phyloP scores from a whole-genome alignment of 768 basidiomycete species.

The Trametes gibbosa region DNA sequence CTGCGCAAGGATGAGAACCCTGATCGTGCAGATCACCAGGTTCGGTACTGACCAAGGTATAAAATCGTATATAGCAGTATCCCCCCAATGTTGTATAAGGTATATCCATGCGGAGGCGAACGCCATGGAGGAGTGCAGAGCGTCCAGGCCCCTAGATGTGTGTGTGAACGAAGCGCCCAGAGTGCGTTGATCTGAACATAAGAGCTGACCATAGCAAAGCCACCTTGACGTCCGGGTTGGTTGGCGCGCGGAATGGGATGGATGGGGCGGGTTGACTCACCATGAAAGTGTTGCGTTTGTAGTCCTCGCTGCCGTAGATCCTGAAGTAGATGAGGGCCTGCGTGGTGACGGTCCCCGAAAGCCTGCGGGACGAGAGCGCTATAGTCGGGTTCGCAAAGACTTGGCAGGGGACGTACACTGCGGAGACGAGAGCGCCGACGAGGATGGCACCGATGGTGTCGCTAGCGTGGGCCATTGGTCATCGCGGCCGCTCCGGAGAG shows the following conservation, averaged over 20 bases:
- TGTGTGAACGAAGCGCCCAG: neutral
- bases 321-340: slow-evolving; percentile 20
- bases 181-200: neutral
- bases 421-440: slow-evolving; percentile 20
- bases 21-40: neutral
- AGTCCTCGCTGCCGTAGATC: slow-evolving; percentile 15
- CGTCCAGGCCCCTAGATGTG: slow-evolving; percentile 24
- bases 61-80: slow-evolving; percentile 19
- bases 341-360: slow-evolving; percentile 22
- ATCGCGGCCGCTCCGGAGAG: slow-evolving; percentile 14
- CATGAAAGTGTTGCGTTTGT: slow-evolving; percentile 12
- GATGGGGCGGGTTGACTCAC: slow-evolving; percentile 2
- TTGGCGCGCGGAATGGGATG: too few species aligned
- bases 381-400: neutral
- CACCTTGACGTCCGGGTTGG: slow-evolving; percentile 10
- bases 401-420: slow-evolving; percentile 13
- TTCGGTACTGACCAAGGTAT: slow-evolving; percentile 24
- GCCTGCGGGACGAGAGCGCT: neutral
- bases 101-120: slow-evolving; percentile 26
- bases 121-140: slow-evolving; percentile 26
- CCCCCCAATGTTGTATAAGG: slow-evolving; percentile 25
- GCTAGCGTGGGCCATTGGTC: slow-evolving; percentile 14
- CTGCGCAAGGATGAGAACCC: neutral
- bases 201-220: slow-evolving; percentile 15
- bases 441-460: slow-evolving; percentile 23